Percentiles rank a stretch among this genome's conserved stretches.
Conservation (phyloP, 192 early-diverging fungal genomes). For the Coemansia interrupta region DNA sequence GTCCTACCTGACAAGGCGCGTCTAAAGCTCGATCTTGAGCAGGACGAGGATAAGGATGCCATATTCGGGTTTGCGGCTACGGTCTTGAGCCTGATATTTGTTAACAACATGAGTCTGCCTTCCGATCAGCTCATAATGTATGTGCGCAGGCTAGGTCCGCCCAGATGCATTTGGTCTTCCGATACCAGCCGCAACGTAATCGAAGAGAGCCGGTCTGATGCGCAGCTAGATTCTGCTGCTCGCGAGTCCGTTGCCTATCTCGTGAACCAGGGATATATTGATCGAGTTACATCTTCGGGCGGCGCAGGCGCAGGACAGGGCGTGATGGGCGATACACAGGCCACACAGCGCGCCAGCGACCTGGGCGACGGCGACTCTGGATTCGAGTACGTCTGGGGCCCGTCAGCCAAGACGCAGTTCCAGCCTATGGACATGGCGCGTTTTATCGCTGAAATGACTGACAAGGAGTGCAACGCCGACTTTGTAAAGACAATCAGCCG, state of each 20-base stretch:
- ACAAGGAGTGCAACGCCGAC: slow-evolving; percentile 37
- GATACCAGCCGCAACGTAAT: neutral
- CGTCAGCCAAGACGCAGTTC: slow-evolving; percentile 36
- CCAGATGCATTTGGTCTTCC: slow-evolving; percentile 14
- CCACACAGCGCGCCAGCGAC: slow-evolving; percentile 18
- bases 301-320: neutral
- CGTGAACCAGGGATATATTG: slow-evolving; percentile 25
- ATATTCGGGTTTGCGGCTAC: slow-evolving; percentile 35
- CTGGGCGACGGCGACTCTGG: slow-evolving; percentile 12
- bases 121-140: slow-evolving; percentile 44
- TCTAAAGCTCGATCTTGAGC: slow-evolving; percentile 20
- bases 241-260: slow-evolving; percentile 30
- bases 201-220: slow-evolving; percentile 10
- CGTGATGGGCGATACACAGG: slow-evolving; percentile 20
- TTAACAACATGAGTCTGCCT: slow-evolving; percentile 47
- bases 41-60: slow-evolving; percentile 13
- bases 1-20: slow-evolving; percentile 28
- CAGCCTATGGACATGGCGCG: slow-evolving; percentile 45
- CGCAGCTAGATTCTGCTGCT: slow-evolving; percentile 36
- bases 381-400: slow-evolving; percentile 44
- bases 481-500: slow-evolving; percentile 41
- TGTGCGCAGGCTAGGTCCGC: slow-evolving; percentile 45
- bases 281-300: slow-evolving; percentile 15
- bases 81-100: slow-evolving; percentile 49
- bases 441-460: slow-evolving; percentile 39